Evolutionary conservation across 1,284 basidiomycete genomes (phyloP), one percentile per base, ranked within the genome.

Genomic region (Melampsora larici-populina): DNA sequence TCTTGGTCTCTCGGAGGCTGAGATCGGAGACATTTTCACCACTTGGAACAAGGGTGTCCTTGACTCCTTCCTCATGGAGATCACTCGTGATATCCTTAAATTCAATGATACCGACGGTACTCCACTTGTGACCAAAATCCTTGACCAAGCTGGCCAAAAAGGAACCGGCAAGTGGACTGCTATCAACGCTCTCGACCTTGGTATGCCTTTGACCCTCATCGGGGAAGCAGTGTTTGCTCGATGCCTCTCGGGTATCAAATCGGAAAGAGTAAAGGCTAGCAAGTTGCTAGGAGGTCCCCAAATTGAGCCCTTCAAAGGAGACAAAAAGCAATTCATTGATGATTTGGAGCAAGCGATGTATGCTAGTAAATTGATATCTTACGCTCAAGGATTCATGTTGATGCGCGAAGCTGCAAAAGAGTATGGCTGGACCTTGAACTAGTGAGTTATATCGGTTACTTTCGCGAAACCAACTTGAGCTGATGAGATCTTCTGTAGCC

Each of bases 151-250:
- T 80, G 97, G 96, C 79, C 97, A 99, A 86, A 99, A 99, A 87
- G 97, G 97, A 85, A 99, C 97, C 81, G 97, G 97, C 79, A 99
- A 99, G 87, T 99, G 97, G 97, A 99, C 97, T 79, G 97, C 97
- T 80, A 92, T 98, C 83, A 93, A 94, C 84, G 97, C 97, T 79
- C 90, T 99, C 81, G 97, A 99, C 83, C 91, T 94, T 81, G 96
- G 96, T 83, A 92, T 89, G 83, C 84, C 83, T 91, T 94, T 99
- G 82, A 99, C 97, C 80, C 89, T 99, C 82, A 99, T 99, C 82
- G 97, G 96, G 81, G 97, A 99, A 87, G 96, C 97, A 80, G 97
- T 99, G 81, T 99, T 99, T 84, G 94, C 97, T 80, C 94, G 97
- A 84, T 98, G 95, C 88, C 86, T 99, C 84, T 99, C 96, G 74